Conservation (phyloP, 129 eudicot species). For the Artemisia argyi region DNA sequence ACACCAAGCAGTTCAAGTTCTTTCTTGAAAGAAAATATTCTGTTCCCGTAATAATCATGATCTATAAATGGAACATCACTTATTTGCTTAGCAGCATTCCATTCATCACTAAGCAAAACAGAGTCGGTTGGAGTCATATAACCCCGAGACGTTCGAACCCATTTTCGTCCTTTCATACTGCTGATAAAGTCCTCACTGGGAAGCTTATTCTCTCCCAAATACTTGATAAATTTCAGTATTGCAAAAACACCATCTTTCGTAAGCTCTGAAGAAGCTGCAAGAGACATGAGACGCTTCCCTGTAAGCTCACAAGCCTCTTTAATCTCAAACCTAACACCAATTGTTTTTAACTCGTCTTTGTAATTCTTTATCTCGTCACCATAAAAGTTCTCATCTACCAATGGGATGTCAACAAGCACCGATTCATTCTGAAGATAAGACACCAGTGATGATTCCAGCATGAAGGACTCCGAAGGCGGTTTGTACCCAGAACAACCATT, state of each 20-base stretch:
- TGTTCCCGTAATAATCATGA: neutral
- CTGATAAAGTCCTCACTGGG: neutral
- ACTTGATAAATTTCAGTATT: neutral
- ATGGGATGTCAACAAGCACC: constrained; percentile 10
- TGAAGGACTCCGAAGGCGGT: neutral
- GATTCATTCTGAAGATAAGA: neutral
- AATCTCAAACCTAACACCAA: constrained; percentile 9
- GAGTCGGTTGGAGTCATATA: constrained; percentile 1
- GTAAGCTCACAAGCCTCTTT: constrained; percentile 1
- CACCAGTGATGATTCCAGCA: neutral
- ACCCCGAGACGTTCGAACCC: constrained; percentile 14
- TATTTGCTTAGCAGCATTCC: constrained; percentile 9
- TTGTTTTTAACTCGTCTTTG: neutral
- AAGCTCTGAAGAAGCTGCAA: constrained; percentile 6
- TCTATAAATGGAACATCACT: constrained; percentile 8
- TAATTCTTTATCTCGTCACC: neutral
- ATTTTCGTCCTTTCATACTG: neutral
- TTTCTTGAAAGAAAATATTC: neutral
- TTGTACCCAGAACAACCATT: neutral
- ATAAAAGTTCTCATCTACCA: neutral
- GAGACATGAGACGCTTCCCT: neutral
- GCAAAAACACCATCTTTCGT: neutral
- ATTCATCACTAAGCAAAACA: constrained; percentile 1
- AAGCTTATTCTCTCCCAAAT: neutral
- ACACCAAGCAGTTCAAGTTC: neutral